Conservation (phyloP, 148 eudicot species). For the Chenopodium berlandieri region DNA sequence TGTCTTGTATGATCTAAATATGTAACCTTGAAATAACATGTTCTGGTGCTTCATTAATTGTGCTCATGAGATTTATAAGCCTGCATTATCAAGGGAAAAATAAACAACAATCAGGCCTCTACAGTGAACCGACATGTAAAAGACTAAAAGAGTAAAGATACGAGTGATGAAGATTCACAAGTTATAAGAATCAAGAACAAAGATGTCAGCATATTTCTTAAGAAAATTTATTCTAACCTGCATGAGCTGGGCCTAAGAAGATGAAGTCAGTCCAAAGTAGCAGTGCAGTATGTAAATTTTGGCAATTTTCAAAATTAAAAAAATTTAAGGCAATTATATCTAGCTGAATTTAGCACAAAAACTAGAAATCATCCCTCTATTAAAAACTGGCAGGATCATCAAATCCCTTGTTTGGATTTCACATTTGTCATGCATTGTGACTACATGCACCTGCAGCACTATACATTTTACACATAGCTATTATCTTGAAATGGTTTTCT, state of each 20-base stretch:
- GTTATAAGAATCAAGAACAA: background rate
- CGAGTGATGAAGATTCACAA: background rate
- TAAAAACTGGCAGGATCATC: background rate
- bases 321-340: background rate
- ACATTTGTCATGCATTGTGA: background rate
- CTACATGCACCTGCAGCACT: background rate
- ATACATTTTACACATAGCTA: background rate
- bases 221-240: background rate
- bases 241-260: background rate
- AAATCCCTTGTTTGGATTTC: background rate
- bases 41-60: conserved; percentile 26
- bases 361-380: background rate
- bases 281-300: background rate
- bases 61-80: conserved; percentile 45
- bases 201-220: background rate
- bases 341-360: background rate
- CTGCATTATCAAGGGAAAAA: conserved; percentile 33
- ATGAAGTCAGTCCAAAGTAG: background rate
- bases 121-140: background rate
- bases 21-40: conserved; percentile 43
- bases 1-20: background rate
- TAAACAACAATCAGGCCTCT: background rate
- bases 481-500: background rate
- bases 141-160: background rate
- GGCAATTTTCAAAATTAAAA: background rate